Conservation (phyloP, 352 stramenopile genomes). For the Globisporangium viniferum region DNA sequence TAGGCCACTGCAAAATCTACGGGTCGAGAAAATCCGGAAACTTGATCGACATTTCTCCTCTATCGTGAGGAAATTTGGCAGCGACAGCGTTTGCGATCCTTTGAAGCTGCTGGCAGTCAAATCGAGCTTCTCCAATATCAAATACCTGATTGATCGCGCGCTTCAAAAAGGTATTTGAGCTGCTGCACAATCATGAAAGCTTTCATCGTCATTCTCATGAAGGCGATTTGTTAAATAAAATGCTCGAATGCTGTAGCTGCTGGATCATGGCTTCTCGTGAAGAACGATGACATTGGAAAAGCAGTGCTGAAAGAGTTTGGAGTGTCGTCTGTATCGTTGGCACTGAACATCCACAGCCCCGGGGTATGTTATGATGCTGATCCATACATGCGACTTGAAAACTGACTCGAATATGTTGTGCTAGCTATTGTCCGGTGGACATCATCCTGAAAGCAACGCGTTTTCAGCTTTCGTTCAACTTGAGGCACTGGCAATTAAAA, state of each 20-base stretch:
- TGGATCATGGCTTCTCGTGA: neutral
- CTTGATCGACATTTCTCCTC: neutral
- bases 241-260: neutral
- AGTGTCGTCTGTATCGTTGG: neutral
- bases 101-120: neutral
- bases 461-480: neutral
- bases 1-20: neutral
- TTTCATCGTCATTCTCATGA: neutral
- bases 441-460: neutral
- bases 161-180: neutral
- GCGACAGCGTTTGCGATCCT: neutral
- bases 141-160: neutral
- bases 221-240: neutral
- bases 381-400: neutral
- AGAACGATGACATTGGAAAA: neutral
- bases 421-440: neutral
- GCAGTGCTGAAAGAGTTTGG: neutral
- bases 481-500: neutral
- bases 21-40: neutral
- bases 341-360: neutral
- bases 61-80: neutral
- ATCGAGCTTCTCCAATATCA: neutral
- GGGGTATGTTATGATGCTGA: neutral
- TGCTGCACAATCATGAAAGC: neutral
- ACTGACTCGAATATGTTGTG: neutral